A percentile compares a stretch with the other conserved stretches of the same genome.
These are phyloP conservation scores for Trypanosoma avium DNA, from an alignment of 208 protist species.

Conservation along the genomic window DNA sequence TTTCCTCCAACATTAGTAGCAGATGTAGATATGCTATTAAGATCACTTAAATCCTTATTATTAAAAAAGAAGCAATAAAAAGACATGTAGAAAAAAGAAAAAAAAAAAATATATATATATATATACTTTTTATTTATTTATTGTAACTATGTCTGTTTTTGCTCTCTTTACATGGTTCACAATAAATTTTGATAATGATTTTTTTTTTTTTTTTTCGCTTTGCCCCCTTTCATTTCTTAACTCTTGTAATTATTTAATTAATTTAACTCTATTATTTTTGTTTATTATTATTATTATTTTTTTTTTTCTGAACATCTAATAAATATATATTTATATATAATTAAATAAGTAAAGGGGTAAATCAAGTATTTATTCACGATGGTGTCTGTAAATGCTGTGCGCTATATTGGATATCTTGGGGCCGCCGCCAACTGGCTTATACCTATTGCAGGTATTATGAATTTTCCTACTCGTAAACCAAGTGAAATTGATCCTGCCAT, in stretches of 20 bases:
- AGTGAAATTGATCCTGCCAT: constrained; percentile 84
- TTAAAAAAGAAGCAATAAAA: constrained; percentile 26
- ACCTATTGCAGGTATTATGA: constrained; percentile 84
- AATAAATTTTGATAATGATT: not conserved
- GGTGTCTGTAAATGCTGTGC: constrained; percentile 70
- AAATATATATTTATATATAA: no score
- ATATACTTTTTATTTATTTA: no score
- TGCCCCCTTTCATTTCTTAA: no score
- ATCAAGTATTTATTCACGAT: no score
- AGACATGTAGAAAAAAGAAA: not conserved
- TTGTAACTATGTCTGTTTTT: no score
- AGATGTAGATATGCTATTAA: constrained; percentile 41
- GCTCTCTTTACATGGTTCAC: not conserved
- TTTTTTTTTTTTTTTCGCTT: constrained; percentile 13
- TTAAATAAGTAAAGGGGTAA: no score
- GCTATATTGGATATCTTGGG: constrained; percentile 76
- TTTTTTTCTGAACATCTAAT: not conserved
- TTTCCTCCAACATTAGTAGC: constrained; percentile 62
- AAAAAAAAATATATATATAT: not conserved
- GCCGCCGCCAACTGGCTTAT: constrained; percentile 90
- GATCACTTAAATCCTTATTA: constrained; percentile 2
- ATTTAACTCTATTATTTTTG: not conserved
- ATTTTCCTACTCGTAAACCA: constrained; percentile 75
- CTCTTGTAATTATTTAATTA: not conserved
- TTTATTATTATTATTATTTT: not conserved